A percentile compares a stretch with the other conserved stretches of the same genome.
Evolutionary conservation across 352 stramenopile genomes (phyloP).

Genomic region (Phytopythium aichiense): DNA sequence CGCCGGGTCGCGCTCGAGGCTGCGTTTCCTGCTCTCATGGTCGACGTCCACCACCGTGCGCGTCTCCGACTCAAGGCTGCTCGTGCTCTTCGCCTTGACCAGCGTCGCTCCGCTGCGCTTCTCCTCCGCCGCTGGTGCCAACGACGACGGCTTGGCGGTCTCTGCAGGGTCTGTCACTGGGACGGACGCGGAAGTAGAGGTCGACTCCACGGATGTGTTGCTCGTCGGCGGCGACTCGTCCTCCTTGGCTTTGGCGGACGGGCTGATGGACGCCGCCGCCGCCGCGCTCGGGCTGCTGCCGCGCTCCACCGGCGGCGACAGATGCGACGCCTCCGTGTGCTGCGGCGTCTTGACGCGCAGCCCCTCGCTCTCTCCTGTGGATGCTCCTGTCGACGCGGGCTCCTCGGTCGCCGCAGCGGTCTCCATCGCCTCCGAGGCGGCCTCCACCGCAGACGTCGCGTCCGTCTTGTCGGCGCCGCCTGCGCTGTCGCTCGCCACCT

Average conservation of each 20-base stretch:
- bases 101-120: slow-evolving; percentile 10
- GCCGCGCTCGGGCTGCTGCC: slow-evolving; percentile 34
- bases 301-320: slow-evolving; percentile 43
- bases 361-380: slow-evolving; percentile 5
- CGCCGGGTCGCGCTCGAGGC: slow-evolving; percentile 25
- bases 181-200: not conserved
- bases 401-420: slow-evolving; percentile 6
- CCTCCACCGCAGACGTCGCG: not conserved
- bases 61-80: slow-evolving; percentile 11
- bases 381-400: not conserved
- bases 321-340: slow-evolving; percentile 39
- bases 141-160: slow-evolving; percentile 5
- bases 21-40: slow-evolving; percentile 33
- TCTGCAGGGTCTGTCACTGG: not conserved
- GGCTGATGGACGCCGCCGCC: slow-evolving; percentile 42
- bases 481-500: slow-evolving; percentile 7
- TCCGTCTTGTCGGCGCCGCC: not conserved
- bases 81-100: slow-evolving; percentile 25
- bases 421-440: not conserved
- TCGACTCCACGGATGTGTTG: slow-evolving; percentile 13
- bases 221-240: slow-evolving; percentile 23
- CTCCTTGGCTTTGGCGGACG: slow-evolving; percentile 47
- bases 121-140: slow-evolving; percentile 9
- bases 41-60: not conserved
- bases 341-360: slow-evolving; percentile 45